Evolutionary conservation across 805 yeast genomes (phyloP), one percentile per base, ranked within the genome.

Genomic region (Saccharomycopsis sp.): DNA sequence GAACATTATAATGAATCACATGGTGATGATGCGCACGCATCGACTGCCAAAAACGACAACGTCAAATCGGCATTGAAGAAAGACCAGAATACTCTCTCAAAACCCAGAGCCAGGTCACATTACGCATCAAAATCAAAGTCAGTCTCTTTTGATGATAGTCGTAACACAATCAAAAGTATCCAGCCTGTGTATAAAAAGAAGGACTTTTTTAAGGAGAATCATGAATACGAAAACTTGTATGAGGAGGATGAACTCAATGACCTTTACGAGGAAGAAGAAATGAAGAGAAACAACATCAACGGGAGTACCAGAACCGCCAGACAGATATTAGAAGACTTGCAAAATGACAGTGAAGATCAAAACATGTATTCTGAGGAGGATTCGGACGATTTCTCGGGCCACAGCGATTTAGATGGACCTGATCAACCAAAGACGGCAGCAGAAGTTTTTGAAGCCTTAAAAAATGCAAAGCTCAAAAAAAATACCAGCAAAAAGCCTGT

Each of bases 111-210:
- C 9, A 29, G 12, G 5, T 29, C 37, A 29, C 9, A 12, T 60
- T 63, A 74, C 60, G 70, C 74, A 60, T 70, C 72, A 61, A 74
- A 72, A 51, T 53, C 73, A 70, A 64, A 66, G 65, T 57, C 59
- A 14, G 44, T 34, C 47, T 50, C 59, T 48, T 52, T 54, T 41
- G 53, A 59, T 23, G 58, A 52, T 51, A 54, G 61, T 20, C 40
- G 29, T 15, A 53, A 63, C 55, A 54, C 57, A 52, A 54, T 24
- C 9, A 57, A 62, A 52, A 51, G 50, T 8, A 56, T 63, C 2
- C 23, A 34, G 44, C 41, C 46, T n/a, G 53, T 53, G 23, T 51
- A 61, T 3, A 63, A 60, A 12, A 65, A 64, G 20, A 68, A 64
- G 24, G 66, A 67, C n/a, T 69, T 65, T n/a, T 64, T 66, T 51